Conservation (phyloP, 2,329 filamentous ascomycete species). For the Sclerotinia borealis region DNA sequence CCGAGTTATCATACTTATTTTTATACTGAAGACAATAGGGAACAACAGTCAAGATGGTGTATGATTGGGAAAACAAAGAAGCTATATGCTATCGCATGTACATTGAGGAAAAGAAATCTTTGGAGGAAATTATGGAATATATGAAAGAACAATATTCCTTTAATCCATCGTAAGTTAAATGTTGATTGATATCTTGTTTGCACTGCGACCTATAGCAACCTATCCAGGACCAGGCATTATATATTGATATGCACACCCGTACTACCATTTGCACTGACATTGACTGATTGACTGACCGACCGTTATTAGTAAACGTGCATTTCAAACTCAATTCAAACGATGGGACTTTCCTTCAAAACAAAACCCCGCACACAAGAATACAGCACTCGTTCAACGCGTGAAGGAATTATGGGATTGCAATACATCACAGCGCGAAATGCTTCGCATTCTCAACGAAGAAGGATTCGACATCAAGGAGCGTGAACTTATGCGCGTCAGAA, state of each 20-base stretch:
- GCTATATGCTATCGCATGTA: constrained; percentile 65
- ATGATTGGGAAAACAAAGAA: constrained; percentile 63
- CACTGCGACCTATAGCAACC: background rate
- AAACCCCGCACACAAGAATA: constrained; percentile 65
- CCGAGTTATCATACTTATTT: background rate
- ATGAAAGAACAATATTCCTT: constrained; percentile 61
- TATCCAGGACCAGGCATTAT: background rate
- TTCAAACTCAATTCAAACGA: constrained; percentile 68
- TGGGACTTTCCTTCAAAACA: constrained; percentile 77
- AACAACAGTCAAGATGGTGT: constrained; percentile 36
- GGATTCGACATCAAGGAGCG: constrained; percentile 68
- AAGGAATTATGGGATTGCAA: constrained; percentile 76
- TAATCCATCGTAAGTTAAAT: constrained; percentile 18
- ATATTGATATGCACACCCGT: constrained; percentile 17
- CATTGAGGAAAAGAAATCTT: constrained; percentile 65
- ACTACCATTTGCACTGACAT: constrained; percentile 19
- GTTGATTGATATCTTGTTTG: background rate
- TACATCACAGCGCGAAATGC: constrained; percentile 65
- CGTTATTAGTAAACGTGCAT: constrained; percentile 60
- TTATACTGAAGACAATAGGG: background rate
- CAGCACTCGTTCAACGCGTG: constrained; percentile 59
- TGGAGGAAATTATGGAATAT: constrained; percentile 69
- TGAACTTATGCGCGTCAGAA: constrained; percentile 63
- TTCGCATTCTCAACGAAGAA: constrained; percentile 61
- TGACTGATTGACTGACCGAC: background rate